Base-by-base conservation (phyloP, 768 basidiomycete genomes). In the Lactifluus subvellereus region DNA sequence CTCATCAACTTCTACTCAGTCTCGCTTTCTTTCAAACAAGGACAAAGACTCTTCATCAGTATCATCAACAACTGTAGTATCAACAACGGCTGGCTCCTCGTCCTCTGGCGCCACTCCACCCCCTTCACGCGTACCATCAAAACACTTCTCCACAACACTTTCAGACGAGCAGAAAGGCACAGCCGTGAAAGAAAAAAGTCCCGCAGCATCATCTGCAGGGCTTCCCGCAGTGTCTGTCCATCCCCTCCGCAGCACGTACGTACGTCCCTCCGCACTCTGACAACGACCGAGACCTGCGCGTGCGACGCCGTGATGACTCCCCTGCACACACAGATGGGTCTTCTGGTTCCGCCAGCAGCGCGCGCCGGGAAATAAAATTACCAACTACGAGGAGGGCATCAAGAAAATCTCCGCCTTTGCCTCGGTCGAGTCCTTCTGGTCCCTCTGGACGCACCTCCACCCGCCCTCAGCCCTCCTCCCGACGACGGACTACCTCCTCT, bases 341-440 rank as follows among this genome's bases (percentile, higher is more conserved):
- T 93, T 93, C 72, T 94, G 89, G 88, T 94, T 92, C 77, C 84
- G 91, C 66, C 89, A 93, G 71, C 93, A 96, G 72, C 88, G 91
- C 65, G 79, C 89, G 2, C 91, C 92, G 16, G 93, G 92, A 14
- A 92, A 89, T 65, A 96, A 94, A 76, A 86, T 91, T 66, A 81
- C 86, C 11, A 94, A 84, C 71, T 97, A 98, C 71, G 94, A 97
- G 70, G 94, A 96, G 71, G 93, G 94, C 33, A 96, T 98, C 71
- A 93, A 93, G 77, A 89, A 88, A 74, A 86, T 98, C 52, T 85
- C 93, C 6, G 85, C 90, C 5, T 96, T 95, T 72, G 86, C 89
- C 67, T 95, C 92, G 88, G 90, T 93, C 57, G 96, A 98, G 76
- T 95, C 93, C 42, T 97, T 94, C 74, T 96, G 95, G 88, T 88